Base-by-base conservation (phyloP, 2,329 filamentous ascomycete species). In the Cladophialophora yegresii region DNA sequence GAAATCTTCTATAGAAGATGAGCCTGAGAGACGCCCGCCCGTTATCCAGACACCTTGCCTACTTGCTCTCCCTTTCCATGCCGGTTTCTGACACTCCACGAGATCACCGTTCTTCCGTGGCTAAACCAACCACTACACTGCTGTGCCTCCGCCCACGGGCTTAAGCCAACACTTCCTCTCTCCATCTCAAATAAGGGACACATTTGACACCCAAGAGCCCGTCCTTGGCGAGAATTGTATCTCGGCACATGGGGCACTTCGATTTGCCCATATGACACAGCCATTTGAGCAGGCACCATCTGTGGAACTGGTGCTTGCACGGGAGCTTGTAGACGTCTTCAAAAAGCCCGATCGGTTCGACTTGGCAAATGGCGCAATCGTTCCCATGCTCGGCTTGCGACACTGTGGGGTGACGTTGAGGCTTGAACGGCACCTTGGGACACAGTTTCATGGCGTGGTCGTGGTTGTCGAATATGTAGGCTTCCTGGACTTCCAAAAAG, bases 401-500 rank as follows among this genome's bases (percentile, higher is more conserved):
- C 13, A n/a, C 36, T 16, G 16, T 43, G 36, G 36, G 36, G n/a
- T 50, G 12, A 26, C 51, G 33, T 20, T 23, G 28, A 22, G 20
- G 36, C 26, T 6, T 54, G 49, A 53, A 58, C 20, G 43, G 30
- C 13, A 28, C 40, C 47, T 54, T n/a, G 8, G 58, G 62, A 49
- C 62, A 65, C 12, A 20, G 40, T 45, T 30, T 33, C 36, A 65
- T 40, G 23, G 45, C 26, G 4, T 40, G n/a, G 22, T 53, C 36
- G 33, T 65, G 45, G 4, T n/a, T 10, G 26, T 57, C 53, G 36
- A 65, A 65, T 22, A 57, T 55, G 33, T 54, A 54, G 8, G 54
- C 62, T 40, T 65, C 62, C 45, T 65, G 62, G 12, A 61, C 22
- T 22, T 65, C 58, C 47, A 65, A 58, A 23, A 62, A 61, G 36